Base-by-base conservation (phyloP, 75 land plant genomes). In the Selaginella tamariscina region DNA sequence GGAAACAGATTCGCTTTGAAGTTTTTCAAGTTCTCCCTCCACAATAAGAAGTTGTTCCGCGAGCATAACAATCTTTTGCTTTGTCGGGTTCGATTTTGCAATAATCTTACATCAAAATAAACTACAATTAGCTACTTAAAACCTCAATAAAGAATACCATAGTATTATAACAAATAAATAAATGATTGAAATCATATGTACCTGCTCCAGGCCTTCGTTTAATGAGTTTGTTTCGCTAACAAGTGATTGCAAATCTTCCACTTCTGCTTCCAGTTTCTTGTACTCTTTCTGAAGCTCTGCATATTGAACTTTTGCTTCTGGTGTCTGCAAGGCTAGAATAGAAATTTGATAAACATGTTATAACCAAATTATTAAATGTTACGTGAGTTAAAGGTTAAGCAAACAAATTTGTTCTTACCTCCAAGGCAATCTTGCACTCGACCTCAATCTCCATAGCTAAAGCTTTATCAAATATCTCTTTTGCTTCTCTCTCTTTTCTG, bases 21-120 rank as follows among this genome's bases (percentile, higher is more conserved):
- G 24, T 13, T 31, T 44, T 11, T 31, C 24, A 13, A 72, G 24
- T 39, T 67, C 70, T 65, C 31, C 70, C 56, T 72, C 74, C 20
- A 68, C 74, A 66, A 13, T 30, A n/a, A 72, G 32, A 9, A 66
- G 60, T 24, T 72, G 70, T 29, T 72, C 74, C 30, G 55, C 23
- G 59, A 72, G 29, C 33, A 20, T 55, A 0, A 66, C 44, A 29
- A 27, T 27, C 65, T 29, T 72, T 55, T 72, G 70, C 63, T 72
- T 72, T 23, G 32, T 2, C 28, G 70, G 68, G 18, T 31, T 32
- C 24, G 68, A 9, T 2, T 67, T 67, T 1, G 44, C 33, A 22
- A 67, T 18, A 15, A 32, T 33, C 68, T 67, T 33, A 1, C 1
- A 59, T 8, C 24, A 9, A 60, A 60, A 60, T n/a, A n/a, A n/a